Percentiles rank a stretch among this genome's conserved stretches.
Evolutionary conservation across 768 basidiomycete genomes (phyloP).

Genomic region (Suillus spraguei): DNA sequence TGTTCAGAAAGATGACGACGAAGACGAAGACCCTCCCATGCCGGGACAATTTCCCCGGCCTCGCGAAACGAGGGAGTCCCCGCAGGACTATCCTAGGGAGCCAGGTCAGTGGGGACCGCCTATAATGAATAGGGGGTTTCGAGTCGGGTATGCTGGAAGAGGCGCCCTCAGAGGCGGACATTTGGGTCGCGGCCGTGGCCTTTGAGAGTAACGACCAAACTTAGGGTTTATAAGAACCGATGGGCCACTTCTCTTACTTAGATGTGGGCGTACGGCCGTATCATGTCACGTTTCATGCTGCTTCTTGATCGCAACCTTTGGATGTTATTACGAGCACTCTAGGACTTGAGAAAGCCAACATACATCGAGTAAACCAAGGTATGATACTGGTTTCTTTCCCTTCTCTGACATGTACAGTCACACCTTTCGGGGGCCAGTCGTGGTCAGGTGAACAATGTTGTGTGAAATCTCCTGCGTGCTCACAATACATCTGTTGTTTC

Average conservation of each 20-base stretch:
- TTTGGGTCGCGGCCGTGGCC: slow-evolving; percentile 18
- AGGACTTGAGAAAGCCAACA: slow-evolving; percentile 18
- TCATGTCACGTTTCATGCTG: slow-evolving; percentile 13
- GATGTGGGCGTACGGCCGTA: slow-evolving; percentile 11
- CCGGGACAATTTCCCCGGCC: slow-evolving; percentile 37
- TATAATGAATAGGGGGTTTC: slow-evolving; percentile 35
- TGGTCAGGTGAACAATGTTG: slow-evolving; percentile 12
- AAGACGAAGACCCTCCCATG: slow-evolving; percentile 29
- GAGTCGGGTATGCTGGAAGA: slow-evolving; percentile 63
- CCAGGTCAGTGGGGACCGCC: slow-evolving; percentile 22
- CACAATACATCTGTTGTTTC: not conserved
- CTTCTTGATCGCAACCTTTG: slow-evolving; percentile 15
- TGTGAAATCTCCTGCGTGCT: not conserved
- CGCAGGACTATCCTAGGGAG: slow-evolving; percentile 12
- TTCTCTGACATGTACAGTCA: slow-evolving; percentile 2
- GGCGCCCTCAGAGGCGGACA: slow-evolving; percentile 37
- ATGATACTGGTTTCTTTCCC: slow-evolving; percentile 11
- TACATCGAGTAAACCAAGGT: slow-evolving; percentile 30
- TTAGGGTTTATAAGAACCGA: slow-evolving; percentile 17
- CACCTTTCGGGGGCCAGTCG: slow-evolving; percentile 9
- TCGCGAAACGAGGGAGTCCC: slow-evolving; percentile 18
- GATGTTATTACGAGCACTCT: not conserved
- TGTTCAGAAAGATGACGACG: slow-evolving; percentile 40
- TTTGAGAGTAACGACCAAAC: slow-evolving; percentile 14
- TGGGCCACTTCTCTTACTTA: not conserved